Evolutionary conservation across 2,329 filamentous ascomycete species (phyloP), one percentile per base, ranked within the genome.

Genomic region (Rhexocercosporidium sp.): DNA sequence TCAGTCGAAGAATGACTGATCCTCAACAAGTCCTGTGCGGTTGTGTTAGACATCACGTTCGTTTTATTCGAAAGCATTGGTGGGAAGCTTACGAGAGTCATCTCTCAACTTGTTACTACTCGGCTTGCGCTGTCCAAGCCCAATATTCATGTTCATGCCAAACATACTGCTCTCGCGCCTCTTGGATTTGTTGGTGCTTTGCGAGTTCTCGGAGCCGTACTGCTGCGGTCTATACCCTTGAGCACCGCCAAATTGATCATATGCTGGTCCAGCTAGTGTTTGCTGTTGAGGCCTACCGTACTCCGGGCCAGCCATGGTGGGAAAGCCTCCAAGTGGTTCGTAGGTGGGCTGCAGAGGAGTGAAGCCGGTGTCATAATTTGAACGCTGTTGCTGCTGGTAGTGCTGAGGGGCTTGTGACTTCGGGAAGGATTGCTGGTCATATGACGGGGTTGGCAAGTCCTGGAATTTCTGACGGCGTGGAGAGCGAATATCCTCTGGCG

Each of bases 381-480:
- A 71, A n/a, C 72, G 66, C 31, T 73, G 72, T 34, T 74, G 71
- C 27, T 71, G 70, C 66, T 73, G 72, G 59, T 77, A 65, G 46
- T 74, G 65, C 37, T 67, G 64, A 25, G 74, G 69, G 73, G 87
- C 86, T 41, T 69, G 62, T 18, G 31, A 18, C 62, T 68, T 69
- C 3, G 64, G 63, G 75, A 88, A 86, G 11, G 81, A 81, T 11
- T 83, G 84, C 71, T 89, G 86, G 65, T 86, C 84, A 74, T 89
- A 89, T 2, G 83, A 84, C 37, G 88, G 88, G 0, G 88, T 90
- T 7, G 88, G 86, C n/a, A 90, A 79, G 70, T 91, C 87, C 2
- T 86, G 85, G 75, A 90, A 90, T 81, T 89, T 88, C 74, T 90
- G 89, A 68, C 85, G 85, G 27, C 87, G 84, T 22, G 89, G 88